Evolutionary conservation across 1,284 basidiomycete genomes (phyloP).

Genomic region (Sporisorium exsertum): DNA sequence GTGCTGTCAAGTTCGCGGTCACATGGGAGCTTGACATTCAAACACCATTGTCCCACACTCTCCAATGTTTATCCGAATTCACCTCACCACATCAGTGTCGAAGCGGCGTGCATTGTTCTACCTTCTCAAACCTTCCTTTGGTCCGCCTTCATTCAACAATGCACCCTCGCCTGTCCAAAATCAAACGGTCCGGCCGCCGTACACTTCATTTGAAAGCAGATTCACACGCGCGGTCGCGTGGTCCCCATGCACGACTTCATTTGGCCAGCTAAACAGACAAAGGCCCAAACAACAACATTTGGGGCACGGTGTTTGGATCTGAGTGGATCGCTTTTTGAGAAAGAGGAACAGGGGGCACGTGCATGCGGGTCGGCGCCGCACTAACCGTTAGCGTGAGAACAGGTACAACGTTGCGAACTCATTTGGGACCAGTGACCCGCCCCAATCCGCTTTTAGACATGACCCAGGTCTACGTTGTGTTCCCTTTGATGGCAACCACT

Average conservation of each 20-base stretch:
- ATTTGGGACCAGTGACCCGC: neutral
- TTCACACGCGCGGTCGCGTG: neutral
- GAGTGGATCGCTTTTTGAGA: neutral
- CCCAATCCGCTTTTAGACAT: no score
- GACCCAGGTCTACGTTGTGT: no score
- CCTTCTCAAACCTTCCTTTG: no score
- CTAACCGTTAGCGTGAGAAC: neutral
- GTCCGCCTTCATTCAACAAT: neutral
- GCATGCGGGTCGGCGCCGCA: neutral
- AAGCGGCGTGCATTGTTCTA: no score
- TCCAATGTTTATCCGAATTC: no score
- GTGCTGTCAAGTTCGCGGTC: no score
- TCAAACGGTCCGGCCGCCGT: neutral
- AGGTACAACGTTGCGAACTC: neutral
- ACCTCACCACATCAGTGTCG: no score
- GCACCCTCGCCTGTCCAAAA: neutral
- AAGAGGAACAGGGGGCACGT: neutral
- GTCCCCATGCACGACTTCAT: neutral
- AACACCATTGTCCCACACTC: no score
- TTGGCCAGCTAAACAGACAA: neutral
- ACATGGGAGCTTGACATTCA: no score
- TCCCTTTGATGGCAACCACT: no score
- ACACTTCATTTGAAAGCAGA: neutral
- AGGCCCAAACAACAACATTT: neutral
- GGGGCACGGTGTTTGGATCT: neutral